Percentiles rank a stretch among this genome's conserved stretches.
Conservation (phyloP, 805 yeast genomes). For the Candida succiphila region DNA sequence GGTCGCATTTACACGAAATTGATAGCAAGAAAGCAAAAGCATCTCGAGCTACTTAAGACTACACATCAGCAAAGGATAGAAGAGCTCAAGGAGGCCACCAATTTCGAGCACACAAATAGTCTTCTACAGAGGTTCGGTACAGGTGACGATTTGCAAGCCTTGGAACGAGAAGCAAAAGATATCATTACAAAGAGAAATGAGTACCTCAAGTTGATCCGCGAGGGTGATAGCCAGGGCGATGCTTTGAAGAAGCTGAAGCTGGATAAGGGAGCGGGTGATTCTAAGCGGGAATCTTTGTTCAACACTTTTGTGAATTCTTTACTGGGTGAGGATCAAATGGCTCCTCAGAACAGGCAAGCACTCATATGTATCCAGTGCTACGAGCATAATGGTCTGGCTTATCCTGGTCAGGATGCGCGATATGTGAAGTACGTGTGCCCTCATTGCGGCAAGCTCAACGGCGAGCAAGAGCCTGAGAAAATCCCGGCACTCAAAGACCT, state of each 20-base stretch:
- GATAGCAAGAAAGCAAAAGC: constrained; percentile 12
- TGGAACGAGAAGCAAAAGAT: constrained; percentile 33
- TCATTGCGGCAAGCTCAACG: constrained; percentile 39
- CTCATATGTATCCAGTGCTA: constrained; percentile 59
- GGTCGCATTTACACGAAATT: constrained; percentile 10
- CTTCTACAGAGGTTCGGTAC: constrained; percentile 51
- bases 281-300: too few species aligned
- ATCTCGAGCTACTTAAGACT: constrained; percentile 16
- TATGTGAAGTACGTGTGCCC: constrained; percentile 55
- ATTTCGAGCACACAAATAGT: constrained; percentile 68
- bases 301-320: constrained; percentile 31
- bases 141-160: constrained; percentile 36
- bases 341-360: constrained; percentile 55
- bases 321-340: constrained; percentile 55
- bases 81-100: constrained; percentile 40
- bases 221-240: constrained; percentile 10
- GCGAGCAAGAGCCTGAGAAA: constrained; percentile 5
- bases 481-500: too few species aligned
- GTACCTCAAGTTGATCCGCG: constrained; percentile 23
- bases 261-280: constrained; percentile 3
- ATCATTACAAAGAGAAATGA: constrained; percentile 28
- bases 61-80: constrained; percentile 27
- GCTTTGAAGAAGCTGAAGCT: constrained; percentile 7
- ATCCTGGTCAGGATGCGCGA: constrained; percentile 49
- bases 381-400: constrained; percentile 74